A percentile compares a stretch with the other conserved stretches of the same genome.
Conservation (phyloP, 2,329 filamentous ascomycete genomes). For the Trichophyton simii region DNA sequence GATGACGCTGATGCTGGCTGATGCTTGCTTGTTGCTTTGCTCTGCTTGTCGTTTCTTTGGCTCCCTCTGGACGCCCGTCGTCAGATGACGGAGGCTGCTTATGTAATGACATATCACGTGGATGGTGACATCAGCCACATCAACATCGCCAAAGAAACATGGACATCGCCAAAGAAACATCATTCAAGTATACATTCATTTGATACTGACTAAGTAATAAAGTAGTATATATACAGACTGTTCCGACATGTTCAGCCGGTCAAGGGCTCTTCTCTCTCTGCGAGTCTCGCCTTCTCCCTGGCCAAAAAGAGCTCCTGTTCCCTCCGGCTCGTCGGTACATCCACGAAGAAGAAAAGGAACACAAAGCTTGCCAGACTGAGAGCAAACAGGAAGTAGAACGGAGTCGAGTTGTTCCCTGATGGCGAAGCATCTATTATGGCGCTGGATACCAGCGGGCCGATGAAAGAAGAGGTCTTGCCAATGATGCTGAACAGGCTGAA, state of each 20-base stretch:
- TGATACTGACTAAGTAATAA: background rate
- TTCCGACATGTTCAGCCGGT: background rate
- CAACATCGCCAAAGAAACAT: too few relatives aligned
- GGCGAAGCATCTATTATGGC: slow-evolving; percentile 54
- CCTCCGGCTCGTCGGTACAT: slow-evolving; percentile 47
- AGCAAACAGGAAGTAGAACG: slow-evolving; percentile 53
- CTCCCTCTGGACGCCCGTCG: background rate
- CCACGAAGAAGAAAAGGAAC: slow-evolving; percentile 42
- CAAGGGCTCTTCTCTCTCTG: background rate
- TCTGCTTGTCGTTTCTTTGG: background rate
- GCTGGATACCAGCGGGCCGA: slow-evolving; percentile 55
- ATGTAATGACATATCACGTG: background rate
- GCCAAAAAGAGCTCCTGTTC: slow-evolving; percentile 48
- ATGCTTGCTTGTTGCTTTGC: background rate
- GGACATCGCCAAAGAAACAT: too few relatives aligned
- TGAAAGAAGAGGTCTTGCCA: slow-evolving; percentile 55
- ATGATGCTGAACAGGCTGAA: slow-evolving; percentile 58
- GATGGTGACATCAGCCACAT: background rate
- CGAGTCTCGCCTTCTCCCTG: slow-evolving; percentile 17
- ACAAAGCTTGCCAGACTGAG: slow-evolving; percentile 45
- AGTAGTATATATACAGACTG: background rate
- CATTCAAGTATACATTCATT: too few relatives aligned
- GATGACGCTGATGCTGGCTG: background rate
- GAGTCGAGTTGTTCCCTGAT: slow-evolving; percentile 43
- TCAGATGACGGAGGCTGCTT: slow-evolving; percentile 2